Conservation (phyloP, 2,329 filamentous ascomycete genomes). For the Fusarium bactridioides region DNA sequence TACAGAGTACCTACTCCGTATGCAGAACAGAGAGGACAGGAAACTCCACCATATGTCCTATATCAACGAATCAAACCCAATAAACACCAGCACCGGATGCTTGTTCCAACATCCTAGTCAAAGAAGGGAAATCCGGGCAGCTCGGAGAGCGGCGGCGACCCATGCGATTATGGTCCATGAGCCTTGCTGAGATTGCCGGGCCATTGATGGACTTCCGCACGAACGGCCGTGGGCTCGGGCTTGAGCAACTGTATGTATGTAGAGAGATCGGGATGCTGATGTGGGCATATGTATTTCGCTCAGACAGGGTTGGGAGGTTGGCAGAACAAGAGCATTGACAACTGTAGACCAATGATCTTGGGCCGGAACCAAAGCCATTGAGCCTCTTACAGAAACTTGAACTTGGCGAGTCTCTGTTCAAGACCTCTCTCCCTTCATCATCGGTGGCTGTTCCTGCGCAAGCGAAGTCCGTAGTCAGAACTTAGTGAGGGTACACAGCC, state of each 20-base stretch:
- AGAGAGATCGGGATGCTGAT: constrained; percentile 32
- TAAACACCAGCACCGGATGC: constrained; percentile 24
- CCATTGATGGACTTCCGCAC: constrained; percentile 36
- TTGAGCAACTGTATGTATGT: constrained; percentile 19
- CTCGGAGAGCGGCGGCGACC: constrained; percentile 32
- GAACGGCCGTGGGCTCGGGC: constrained; percentile 39
- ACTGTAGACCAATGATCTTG: constrained; percentile 13
- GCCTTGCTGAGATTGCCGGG: neutral
- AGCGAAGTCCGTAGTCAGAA: constrained; percentile 32
- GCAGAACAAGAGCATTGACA: constrained; percentile 30
- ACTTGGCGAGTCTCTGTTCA: neutral
- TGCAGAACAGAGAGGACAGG: neutral
- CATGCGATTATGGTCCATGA: constrained; percentile 24
- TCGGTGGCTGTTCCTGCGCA: constrained; percentile 32
- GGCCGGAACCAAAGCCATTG: neutral
- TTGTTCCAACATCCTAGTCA: constrained; percentile 32
- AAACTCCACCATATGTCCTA: constrained; percentile 8
- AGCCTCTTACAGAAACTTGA: neutral
- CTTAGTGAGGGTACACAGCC: constrained; percentile 27
- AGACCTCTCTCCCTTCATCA: constrained; percentile 6
- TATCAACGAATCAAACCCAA: constrained; percentile 16
- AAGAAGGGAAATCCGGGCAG: constrained; percentile 30
- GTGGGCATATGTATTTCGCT: constrained; percentile 35
- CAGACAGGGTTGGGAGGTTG: constrained; percentile 25
- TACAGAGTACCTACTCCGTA: neutral